Evolutionary conservation across 176 grass and related monocot species (phyloP).

Genomic region (Ampelocalamus luodianensis): DNA sequence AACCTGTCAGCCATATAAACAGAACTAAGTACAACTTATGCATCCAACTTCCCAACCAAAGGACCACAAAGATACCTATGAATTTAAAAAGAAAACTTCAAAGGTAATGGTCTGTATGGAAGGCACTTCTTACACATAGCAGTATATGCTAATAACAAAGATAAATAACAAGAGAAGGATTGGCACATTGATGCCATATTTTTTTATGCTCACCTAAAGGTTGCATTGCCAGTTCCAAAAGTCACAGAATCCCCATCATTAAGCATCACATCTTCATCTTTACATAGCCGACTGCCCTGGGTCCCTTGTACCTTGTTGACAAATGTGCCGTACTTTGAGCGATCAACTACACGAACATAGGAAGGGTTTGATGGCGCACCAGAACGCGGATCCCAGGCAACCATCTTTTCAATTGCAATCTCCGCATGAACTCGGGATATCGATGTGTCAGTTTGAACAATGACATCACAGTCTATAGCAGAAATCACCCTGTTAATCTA

Average conservation of each 20-base stretch:
- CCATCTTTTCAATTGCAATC: conserved; percentile 76
- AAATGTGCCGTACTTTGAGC: conserved; percentile 84
- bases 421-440: conserved; percentile 90
- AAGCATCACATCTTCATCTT: conserved; percentile 68
- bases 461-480: conserved; percentile 80
- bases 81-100: conserved; percentile 8
- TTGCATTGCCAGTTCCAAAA: conserved; percentile 79
- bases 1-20: conserved; percentile 63
- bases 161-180: conserved; percentile 7
- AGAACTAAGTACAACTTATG: conserved; percentile 12
- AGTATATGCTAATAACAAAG: neutral
- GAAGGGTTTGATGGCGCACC: conserved; percentile 55
- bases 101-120: conserved; percentile 6
- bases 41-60: conserved; percentile 22
- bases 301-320: conserved; percentile 71
- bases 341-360: conserved; percentile 67
- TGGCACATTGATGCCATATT: conserved; percentile 1
- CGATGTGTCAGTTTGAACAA: conserved; percentile 80
- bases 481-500: conserved; percentile 13
- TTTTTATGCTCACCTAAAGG: conserved; percentile 68
- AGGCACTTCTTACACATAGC: conserved; percentile 29
- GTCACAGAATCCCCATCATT: conserved; percentile 72
- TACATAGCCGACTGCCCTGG: conserved; percentile 59
- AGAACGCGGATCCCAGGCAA: conserved; percentile 59
- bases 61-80: neutral